Evolutionary conservation across 2,329 filamentous ascomycete species (phyloP), one percentile per base, ranked within the genome.

Genomic region (Bipolaris gigantea): DNA sequence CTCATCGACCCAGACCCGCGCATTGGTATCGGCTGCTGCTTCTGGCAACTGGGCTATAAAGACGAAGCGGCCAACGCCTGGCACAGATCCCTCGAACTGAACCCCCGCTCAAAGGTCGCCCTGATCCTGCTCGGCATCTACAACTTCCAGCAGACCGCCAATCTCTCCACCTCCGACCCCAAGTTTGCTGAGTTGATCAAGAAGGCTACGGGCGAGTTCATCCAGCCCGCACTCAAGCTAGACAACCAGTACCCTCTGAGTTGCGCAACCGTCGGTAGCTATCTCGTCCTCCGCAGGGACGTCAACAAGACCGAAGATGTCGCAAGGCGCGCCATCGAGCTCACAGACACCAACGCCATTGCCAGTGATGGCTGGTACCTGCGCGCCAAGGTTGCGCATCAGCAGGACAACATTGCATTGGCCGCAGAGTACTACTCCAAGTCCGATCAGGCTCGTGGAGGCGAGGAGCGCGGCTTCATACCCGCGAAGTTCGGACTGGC

Each of bases 281-380:
- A 96, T 74, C 97, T 97, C 75, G 79, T 97, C 25, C 87, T 91
- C 2, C 85, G 89, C 66, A 95, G 92, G 71, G 85, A 86, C 8
- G 88, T 91, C 75, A 77, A 85, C 21, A 92, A 91, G 56, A 92
- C 94, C 9, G 92, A 97, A 62, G 86, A 87, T 18, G 81, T 99
- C 16, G 90, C 93, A 7, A 89, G 92, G 72, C 94, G 94, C 73
- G 92, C 94, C 6, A 97, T 99, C 59, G 91, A 97, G 69, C 88
- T 90, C 66, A 97, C 94, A 2, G 94, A 99, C 70, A 90, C 97
- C 64, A 96, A 96, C 73, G 90, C 92, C 3, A 91, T 97, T 73
- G 93, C 93, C 21, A 96, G 93, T 76, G 95, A 99, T 71, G 95
- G 94, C 33, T 97, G 93, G 92, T 99, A 97, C 75, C 78, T 97